These are phyloP conservation scores for Pythium sp. DNA, from an alignment of 352 stramenopile genomes.

Conservation along the genomic window DNA sequence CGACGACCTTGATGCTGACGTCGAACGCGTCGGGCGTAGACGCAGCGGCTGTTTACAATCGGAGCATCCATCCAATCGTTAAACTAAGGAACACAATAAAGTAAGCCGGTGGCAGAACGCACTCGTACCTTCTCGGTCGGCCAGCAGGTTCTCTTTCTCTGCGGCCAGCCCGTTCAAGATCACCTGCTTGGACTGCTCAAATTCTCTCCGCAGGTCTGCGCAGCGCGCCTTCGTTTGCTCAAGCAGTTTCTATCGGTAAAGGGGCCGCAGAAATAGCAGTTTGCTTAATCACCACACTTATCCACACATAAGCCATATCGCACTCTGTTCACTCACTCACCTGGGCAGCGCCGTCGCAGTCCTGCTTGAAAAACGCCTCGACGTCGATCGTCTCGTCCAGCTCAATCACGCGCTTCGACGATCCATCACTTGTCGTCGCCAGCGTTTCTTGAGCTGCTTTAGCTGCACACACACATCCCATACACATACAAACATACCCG, in stretches of 20 bases:
- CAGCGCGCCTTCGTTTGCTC: conserved; percentile 50
- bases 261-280: not conserved
- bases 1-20: conserved; percentile 49
- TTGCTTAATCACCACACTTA: not conserved
- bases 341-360: conserved; percentile 21
- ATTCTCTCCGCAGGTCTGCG: conserved; percentile 44
- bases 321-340: conserved; percentile 3
- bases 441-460: not conserved
- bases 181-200: conserved; percentile 51
- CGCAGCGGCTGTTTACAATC: conserved; percentile 16
- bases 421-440: not conserved
- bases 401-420: conserved; percentile 10
- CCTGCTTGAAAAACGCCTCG: conserved; percentile 17
- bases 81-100: not conserved
- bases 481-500: not conserved
- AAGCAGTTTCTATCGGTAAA: conserved; percentile 41
- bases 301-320: not conserved
- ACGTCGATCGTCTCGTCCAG: conserved; percentile 23
- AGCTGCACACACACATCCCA: not conserved
- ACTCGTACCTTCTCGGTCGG: conserved; percentile 17
- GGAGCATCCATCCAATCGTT: not conserved
- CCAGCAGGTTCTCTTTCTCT: conserved; percentile 54
- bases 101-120: not conserved
- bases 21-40: conserved; percentile 41
- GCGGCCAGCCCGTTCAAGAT: conserved; percentile 54